Evolutionary conservation across 2,329 filamentous ascomycete species (phyloP).

Genomic region (Microcera coccophila): DNA sequence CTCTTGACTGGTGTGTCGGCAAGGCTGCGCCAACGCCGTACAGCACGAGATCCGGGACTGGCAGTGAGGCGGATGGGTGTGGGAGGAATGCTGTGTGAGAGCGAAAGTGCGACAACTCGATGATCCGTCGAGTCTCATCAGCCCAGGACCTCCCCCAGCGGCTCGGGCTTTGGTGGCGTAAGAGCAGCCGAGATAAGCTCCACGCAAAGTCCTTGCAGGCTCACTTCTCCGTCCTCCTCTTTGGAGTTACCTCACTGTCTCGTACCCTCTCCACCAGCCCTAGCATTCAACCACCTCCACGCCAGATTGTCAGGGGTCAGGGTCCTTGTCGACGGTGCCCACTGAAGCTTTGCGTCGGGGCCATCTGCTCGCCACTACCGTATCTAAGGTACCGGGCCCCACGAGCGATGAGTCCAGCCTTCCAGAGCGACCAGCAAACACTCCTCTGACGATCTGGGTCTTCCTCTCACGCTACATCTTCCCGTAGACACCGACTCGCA

Average conservation of each 20-base stretch:
- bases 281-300: not conserved
- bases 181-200: too few relatives aligned
- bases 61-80: too few relatives aligned
- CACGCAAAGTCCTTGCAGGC: too few relatives aligned
- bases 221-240: too few relatives aligned
- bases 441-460: not conserved
- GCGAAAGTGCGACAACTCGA: too few relatives aligned
- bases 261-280: not conserved
- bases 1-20: conserved; percentile 2
- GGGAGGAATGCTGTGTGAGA: too few relatives aligned
- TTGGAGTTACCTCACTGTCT: not conserved
- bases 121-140: too few relatives aligned
- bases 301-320: conserved; percentile 7
- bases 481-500: not conserved
- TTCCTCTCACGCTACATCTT: not conserved
- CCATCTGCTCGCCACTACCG: conserved; percentile 4
- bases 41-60: not conserved
- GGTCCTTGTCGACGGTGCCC: conserved; percentile 12
- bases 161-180: too few relatives aligned
- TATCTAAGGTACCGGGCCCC: not conserved
- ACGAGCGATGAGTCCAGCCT: not conserved
- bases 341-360: conserved; percentile 12
- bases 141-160: too few relatives aligned
- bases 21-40: not conserved
- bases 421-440: not conserved